Conservation (phyloP, 257 asterid genomes). For the Solanum etuberosum region DNA sequence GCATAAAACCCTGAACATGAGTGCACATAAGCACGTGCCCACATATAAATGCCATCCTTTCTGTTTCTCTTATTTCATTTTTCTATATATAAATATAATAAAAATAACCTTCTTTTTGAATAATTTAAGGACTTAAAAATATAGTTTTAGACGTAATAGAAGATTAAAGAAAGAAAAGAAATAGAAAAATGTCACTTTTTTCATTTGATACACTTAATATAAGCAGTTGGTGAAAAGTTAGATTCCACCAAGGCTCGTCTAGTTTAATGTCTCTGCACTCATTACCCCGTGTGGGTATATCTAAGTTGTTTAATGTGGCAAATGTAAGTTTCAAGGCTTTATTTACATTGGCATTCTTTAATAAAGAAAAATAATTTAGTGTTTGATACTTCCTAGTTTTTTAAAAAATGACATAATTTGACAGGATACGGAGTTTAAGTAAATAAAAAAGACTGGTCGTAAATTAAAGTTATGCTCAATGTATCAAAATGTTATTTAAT, state of each 20-base stretch:
- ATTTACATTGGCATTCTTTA: neutral
- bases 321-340: neutral
- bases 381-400: neutral
- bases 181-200: neutral
- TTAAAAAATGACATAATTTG: too few species aligned
- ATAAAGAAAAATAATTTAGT: neutral
- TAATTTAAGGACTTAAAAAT: neutral
- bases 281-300: neutral
- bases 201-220: neutral
- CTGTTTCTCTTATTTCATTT: neutral
- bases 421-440: too few species aligned
- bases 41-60: neutral
- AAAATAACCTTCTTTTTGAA: neutral
- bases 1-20: neutral
- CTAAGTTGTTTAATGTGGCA: neutral
- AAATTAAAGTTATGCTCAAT: too few species aligned
- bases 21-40: neutral
- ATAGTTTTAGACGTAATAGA: neutral
- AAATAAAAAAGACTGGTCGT: neutral
- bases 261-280: neutral
- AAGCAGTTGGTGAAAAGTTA: neutral
- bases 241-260: neutral
- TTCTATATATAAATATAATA: neutral
- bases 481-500: too few species aligned
- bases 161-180: neutral